phyloP scores from a whole-genome alignment of 208 protist species.

The Trypanosoma caninum region DNA sequence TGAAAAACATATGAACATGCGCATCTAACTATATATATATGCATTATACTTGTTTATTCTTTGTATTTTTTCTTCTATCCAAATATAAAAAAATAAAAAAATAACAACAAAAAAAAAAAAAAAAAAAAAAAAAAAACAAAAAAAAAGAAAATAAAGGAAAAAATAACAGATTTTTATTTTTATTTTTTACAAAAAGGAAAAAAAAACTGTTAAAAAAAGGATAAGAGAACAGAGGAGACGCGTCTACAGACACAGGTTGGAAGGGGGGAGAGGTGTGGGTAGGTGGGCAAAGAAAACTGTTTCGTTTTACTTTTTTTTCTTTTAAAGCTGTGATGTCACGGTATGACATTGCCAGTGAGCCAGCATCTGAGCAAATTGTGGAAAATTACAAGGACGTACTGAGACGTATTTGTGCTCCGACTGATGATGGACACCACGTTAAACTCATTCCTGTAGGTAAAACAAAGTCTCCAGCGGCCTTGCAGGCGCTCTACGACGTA shows the following conservation, averaged over 20 bases:
- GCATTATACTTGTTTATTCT: not conserved
- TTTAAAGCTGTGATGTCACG: conserved; percentile 26
- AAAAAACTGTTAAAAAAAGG: no score
- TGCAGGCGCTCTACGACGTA: conserved; percentile 55
- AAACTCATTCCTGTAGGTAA: conserved; percentile 74
- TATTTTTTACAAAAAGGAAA: no score
- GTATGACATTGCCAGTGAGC: conserved; percentile 66
- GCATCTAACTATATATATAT: not conserved
- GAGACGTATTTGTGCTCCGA: conserved; percentile 26
- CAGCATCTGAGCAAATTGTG: conserved; percentile 37
- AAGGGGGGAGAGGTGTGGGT: not conserved
- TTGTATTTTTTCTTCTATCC: not conserved
- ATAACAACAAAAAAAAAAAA: not conserved
- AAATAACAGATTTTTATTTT: no score
- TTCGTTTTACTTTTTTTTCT: conserved; percentile 13
- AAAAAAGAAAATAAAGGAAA: not conserved
- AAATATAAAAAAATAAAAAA: not conserved
- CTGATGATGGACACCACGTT: conserved; percentile 37
- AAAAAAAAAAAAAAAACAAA: conserved; percentile 8
- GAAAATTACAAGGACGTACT: conserved; percentile 51
- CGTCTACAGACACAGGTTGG: no score
- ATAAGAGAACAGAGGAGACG: no score
- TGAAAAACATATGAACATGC: no score
- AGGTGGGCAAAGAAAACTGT: conserved; percentile 6
- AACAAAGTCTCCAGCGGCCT: conserved; percentile 71